A percentile compares a stretch with the other conserved stretches of the same genome.
These are phyloP conservation scores for Citrus trifoliata DNA, from an alignment of 345 rosid species.

Conservation along the genomic window DNA sequence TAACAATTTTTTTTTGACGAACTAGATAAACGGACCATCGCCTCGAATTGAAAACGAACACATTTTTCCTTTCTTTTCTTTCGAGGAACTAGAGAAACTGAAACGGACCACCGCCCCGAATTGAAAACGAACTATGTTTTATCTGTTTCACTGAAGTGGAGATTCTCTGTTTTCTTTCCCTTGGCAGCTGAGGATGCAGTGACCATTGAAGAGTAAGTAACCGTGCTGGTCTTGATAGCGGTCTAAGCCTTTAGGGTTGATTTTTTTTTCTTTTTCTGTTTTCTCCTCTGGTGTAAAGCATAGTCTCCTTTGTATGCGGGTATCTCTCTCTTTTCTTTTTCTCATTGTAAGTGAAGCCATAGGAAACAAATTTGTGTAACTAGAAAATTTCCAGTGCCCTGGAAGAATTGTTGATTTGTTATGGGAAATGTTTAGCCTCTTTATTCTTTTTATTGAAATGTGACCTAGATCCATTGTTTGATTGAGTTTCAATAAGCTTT, in stretches of 20 bases:
- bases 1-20: too few species aligned
- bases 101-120: too few species aligned
- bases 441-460: conserved; percentile 5
- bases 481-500: conserved; percentile 4
- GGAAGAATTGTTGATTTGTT: neutral
- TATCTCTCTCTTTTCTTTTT: conserved; percentile 4
- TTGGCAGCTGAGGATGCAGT: conserved; percentile 38
- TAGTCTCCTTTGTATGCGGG: conserved; percentile 27
- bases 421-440: conserved; percentile 8
- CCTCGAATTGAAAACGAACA: too few species aligned
- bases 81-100: too few species aligned
- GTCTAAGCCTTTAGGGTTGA: conserved; percentile 21
- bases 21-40: too few species aligned
- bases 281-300: conserved; percentile 19
- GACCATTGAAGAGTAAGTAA: conserved; percentile 25
- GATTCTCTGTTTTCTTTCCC: conserved; percentile 4
- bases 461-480: conserved; percentile 13
- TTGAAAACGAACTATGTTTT: too few species aligned
- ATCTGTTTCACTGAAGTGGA: neutral
- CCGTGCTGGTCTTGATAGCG: conserved; percentile 4
- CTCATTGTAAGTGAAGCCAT: conserved; percentile 10
- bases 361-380: conserved; percentile 25
- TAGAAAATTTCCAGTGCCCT: conserved; percentile 24
- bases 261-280: neutral
- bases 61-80: too few species aligned